Base-by-base conservation (phyloP, 257 asterid genomes). In the Marsdenia floribunda region DNA sequence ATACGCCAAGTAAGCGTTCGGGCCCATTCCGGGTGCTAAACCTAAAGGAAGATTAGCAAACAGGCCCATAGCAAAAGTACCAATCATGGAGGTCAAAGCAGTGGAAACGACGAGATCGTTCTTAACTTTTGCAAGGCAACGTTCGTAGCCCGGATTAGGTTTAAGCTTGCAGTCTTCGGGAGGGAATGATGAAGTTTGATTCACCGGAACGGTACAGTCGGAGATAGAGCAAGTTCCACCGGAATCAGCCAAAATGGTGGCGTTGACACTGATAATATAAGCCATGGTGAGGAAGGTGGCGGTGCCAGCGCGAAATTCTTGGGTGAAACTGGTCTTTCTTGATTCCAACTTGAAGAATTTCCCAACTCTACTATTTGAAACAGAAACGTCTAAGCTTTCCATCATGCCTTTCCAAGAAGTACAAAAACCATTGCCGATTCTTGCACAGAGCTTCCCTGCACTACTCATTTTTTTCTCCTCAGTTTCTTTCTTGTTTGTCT, bases 241-340 rank as follows among this genome's bases (percentile, higher is more conserved):
- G 59, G 97, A 91, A 26, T 87, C 93, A 11, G 90, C 76, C 0
- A 91, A 67, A 72, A 91, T 84, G 79, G 96, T 91, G 64, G 96
- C 93, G 67, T 91, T 91, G 74, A 91, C 92, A 15, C 87, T 81
- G 75, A 91, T 89, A 22, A 91, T 89, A 73, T 91, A 89, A 0
- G 90, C 97, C 97, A 91, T 91, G 60, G 96, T 91, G 68, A 91
- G 88, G 66, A 91, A 89, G 3, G 96, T 91, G 24, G 97, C 88
- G 0, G 97, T 89, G n/a, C 87, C 96, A 10, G 97, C 96, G 0
- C 90, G 85, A 11, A 88, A 22, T 65, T 91, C 97, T 42, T 55
- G 75, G 3, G 87, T 79, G 58, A 89, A 86, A 53, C 82, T 68
- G 72, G 79, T 87, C 47, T 85, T 88, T 73, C 97, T 83, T 2